Conservation (phyloP, 1,139 yeast species). For the Saccharomyces hybrid region DNA sequence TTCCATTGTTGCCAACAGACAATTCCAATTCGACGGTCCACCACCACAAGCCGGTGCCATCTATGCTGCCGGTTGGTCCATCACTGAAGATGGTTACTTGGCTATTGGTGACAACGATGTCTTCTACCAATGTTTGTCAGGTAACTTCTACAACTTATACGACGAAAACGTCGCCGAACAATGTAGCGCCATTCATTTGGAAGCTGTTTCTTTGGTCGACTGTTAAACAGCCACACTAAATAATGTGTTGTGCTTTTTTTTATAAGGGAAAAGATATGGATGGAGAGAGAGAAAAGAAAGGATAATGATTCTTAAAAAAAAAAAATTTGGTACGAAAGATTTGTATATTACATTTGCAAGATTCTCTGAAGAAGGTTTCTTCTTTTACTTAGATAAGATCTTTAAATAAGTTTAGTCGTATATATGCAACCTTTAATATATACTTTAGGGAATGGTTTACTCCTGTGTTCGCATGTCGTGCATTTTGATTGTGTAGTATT, state of each 20-base stretch:
- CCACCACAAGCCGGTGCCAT: slow-evolving; percentile 87
- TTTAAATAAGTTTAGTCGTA: neutral
- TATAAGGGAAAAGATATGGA: neutral
- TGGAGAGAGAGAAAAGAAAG: neutral
- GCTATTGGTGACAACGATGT: slow-evolving; percentile 60
- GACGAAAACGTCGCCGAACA: slow-evolving; percentile 61
- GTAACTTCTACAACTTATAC: slow-evolving; percentile 78
- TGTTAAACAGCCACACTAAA: slow-evolving; percentile 38
- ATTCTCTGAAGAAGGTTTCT: neutral
- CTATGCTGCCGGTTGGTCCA: slow-evolving; percentile 79
- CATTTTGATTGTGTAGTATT: too few relatives aligned
- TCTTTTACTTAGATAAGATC: neutral
- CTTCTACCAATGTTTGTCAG: slow-evolving; percentile 78
- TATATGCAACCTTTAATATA: neutral
- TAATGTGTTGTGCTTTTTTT: neutral
- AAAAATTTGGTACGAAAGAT: neutral
- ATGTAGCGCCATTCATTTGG: slow-evolving; percentile 59
- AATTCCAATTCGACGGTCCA: slow-evolving; percentile 86
- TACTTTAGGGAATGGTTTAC: neutral
- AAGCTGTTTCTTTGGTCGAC: slow-evolving; percentile 53
- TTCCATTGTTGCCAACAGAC: slow-evolving; percentile 78
- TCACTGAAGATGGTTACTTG: slow-evolving; percentile 56
- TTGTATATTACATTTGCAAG: neutral
- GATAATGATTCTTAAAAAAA: neutral
- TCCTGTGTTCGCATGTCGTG: neutral